Evolutionary conservation across 371 early-diverging fungal genomes (phyloP).

Genomic region (Chytridiales sp.): DNA sequence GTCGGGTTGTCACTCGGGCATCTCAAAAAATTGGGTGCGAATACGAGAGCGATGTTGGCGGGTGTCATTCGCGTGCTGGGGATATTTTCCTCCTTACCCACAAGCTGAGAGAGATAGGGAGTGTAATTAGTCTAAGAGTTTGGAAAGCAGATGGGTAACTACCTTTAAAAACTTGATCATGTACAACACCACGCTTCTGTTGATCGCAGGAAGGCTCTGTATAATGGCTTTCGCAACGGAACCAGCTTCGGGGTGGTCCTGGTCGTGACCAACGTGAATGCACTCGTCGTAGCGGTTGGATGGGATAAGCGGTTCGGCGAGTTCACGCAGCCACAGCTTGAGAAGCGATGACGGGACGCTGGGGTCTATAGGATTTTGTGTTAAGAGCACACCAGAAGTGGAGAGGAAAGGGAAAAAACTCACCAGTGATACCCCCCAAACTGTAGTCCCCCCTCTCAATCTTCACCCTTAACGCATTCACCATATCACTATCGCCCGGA

Average conservation of each 20-base stretch:
- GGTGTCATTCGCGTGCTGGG: slow-evolving; percentile 83
- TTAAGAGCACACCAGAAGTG: no score
- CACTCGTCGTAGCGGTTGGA: slow-evolving; percentile 66
- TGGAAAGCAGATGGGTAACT: background rate
- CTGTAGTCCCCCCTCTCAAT: slow-evolving; percentile 82
- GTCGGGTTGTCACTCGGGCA: slow-evolving; percentile 79
- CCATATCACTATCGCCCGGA: slow-evolving; percentile 89
- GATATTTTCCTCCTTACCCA: slow-evolving; percentile 69
- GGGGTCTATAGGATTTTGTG: no score
- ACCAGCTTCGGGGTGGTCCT: slow-evolving; percentile 36
- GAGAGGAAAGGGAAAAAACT: no score
- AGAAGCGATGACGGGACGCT: slow-evolving; percentile 90
- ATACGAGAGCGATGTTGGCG: slow-evolving; percentile 91
- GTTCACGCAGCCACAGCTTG: slow-evolving; percentile 93
- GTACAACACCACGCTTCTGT: slow-evolving; percentile 74
- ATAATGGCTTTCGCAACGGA: slow-evolving; percentile 60
- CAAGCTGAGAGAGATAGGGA: slow-evolving; percentile 47
- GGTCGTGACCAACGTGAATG: slow-evolving; percentile 40
- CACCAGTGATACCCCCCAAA: slow-evolving; percentile 70
- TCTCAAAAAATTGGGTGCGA: slow-evolving; percentile 90
- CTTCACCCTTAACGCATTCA: slow-evolving; percentile 78
- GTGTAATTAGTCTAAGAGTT: background rate
- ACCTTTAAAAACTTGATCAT: slow-evolving; percentile 80
- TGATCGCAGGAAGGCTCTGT: slow-evolving; percentile 66
- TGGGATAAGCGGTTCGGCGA: slow-evolving; percentile 88